Percentiles rank a stretch among this genome's conserved stretches.
phyloP scores from a whole-genome alignment of 176 grass and related monocot genomes.

The Hsuehochloa calcarea region DNA sequence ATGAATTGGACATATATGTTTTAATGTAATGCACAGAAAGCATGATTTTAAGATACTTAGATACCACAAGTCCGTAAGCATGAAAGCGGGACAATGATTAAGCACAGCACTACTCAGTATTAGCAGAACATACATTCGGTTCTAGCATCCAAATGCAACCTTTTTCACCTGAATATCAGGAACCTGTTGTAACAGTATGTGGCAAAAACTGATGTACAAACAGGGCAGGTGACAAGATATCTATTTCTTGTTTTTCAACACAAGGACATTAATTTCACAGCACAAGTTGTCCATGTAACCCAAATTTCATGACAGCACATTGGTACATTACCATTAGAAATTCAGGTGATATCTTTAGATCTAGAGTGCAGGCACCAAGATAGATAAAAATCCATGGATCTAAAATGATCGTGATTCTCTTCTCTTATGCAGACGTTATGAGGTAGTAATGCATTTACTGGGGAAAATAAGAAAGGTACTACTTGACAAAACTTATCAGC shows the following conservation, averaged over 20 bases:
- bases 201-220: not conserved
- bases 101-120: not conserved
- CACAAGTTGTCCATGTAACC: not conserved
- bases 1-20: not conserved
- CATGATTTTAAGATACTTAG: not conserved
- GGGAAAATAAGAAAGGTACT: not conserved
- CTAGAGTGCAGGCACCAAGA: not conserved
- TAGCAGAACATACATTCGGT: not conserved
- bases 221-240: not conserved
- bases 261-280: not conserved
- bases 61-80: not conserved
- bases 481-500: no score
- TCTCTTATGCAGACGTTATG: no score
- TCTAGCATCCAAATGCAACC: not conserved
- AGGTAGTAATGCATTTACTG: no score
- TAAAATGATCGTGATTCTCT: not conserved
- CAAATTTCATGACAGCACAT: not conserved
- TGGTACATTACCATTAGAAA: not conserved
- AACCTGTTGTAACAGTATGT: not conserved
- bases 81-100: not conserved
- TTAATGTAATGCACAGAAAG: not conserved
- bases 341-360: not conserved
- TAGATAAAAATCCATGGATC: not conserved
- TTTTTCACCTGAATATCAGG: not conserved
- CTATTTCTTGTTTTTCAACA: not conserved